Conservation (phyloP, 2,329 filamentous ascomycete genomes). For the Fusarium sp. region DNA sequence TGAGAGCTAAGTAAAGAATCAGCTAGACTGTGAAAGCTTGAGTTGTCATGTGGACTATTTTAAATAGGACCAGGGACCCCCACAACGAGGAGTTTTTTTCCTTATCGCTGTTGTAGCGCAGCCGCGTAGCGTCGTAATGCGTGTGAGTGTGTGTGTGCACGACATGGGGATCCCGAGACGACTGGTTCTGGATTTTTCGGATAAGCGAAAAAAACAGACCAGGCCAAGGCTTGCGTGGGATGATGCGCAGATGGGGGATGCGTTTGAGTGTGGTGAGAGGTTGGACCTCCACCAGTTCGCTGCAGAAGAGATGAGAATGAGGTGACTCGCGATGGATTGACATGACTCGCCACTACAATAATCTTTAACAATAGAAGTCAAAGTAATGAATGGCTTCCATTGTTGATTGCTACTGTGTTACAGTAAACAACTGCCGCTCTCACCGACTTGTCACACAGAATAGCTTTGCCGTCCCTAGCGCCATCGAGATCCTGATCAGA, state of each 20-base stretch:
- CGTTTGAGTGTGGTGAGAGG: background rate
- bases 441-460: constrained; percentile 35
- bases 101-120: background rate
- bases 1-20: background rate
- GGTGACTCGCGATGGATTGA: background rate
- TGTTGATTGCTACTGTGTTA: background rate
- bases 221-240: constrained; percentile 23
- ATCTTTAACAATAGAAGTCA: background rate
- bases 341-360: background rate
- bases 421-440: constrained; percentile 10
- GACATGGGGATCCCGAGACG: background rate
- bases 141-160: constrained; percentile 19
- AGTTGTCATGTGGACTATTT: constrained; percentile 1
- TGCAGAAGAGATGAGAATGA: constrained; percentile 5
- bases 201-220: background rate
- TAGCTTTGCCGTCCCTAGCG: background rate
- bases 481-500: constrained; percentile 28
- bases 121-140: background rate
- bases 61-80: background rate
- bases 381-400: background rate
- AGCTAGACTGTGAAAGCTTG: background rate
- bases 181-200: background rate
- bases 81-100: background rate
- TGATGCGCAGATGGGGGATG: constrained; percentile 7
- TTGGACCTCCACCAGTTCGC: constrained; percentile 32